Conservation (phyloP, 352 stramenopile genomes). For the Phytopythium vexans region DNA sequence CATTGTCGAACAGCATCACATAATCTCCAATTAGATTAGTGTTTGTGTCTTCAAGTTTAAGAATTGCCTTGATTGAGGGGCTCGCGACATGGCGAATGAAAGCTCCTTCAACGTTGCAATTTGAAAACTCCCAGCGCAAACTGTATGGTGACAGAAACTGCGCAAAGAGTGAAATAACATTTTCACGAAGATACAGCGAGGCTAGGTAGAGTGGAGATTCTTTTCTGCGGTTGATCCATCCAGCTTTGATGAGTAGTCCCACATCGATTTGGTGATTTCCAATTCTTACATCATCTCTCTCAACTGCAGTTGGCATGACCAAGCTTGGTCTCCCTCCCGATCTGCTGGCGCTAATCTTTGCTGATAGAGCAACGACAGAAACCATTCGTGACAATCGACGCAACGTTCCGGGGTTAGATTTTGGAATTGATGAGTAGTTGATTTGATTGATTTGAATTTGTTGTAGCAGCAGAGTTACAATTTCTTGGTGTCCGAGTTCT, state of each 20-base stretch:
- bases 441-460: slow-evolving; percentile 47
- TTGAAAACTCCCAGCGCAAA: slow-evolving; percentile 44
- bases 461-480: slow-evolving; percentile 47
- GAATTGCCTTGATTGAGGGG: slow-evolving; percentile 19
- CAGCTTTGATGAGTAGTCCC: slow-evolving; percentile 13
- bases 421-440: slow-evolving; percentile 13
- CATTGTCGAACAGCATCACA: slow-evolving; percentile 66
- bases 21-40: slow-evolving; percentile 49
- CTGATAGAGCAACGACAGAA: slow-evolving; percentile 6
- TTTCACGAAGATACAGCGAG: slow-evolving; percentile 44
- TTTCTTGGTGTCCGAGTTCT: slow-evolving; percentile 49
- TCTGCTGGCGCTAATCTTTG: not conserved
- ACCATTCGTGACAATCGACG: too few species aligned
- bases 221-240: slow-evolving; percentile 64
- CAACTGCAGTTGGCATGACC: slow-evolving; percentile 6
- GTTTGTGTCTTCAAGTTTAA: slow-evolving; percentile 16
- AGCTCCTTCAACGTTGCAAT: slow-evolving; percentile 71
- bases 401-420: too few species aligned
- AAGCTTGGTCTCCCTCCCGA: slow-evolving; percentile 9
- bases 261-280: slow-evolving; percentile 17
- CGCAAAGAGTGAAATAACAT: slow-evolving; percentile 32
- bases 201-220: slow-evolving; percentile 71
- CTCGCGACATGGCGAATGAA: slow-evolving; percentile 57
- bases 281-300: not conserved
- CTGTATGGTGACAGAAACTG: slow-evolving; percentile 31